phyloP scores from a whole-genome alignment of 75 land plant genomes.

The Sequoiadendron giganteum region DNA sequence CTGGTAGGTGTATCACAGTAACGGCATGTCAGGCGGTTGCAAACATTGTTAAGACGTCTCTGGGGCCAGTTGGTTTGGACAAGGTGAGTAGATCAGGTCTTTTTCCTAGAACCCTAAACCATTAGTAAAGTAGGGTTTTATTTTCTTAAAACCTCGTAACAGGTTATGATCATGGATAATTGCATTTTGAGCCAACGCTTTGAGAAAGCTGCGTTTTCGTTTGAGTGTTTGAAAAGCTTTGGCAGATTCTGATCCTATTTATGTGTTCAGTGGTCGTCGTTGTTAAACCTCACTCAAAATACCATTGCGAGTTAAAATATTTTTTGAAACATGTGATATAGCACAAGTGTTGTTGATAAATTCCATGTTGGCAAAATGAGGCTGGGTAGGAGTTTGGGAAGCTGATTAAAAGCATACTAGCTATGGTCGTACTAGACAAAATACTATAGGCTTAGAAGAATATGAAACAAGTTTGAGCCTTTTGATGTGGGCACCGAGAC shows the following conservation, averaged over 20 bases:
- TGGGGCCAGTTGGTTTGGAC: conserved; percentile 98
- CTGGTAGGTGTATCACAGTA: conserved; percentile 34
- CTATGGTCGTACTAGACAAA: background rate
- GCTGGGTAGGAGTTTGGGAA: too few relatives aligned
- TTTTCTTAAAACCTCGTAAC: background rate
- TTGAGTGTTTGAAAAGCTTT: background rate
- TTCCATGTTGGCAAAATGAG: too few relatives aligned
- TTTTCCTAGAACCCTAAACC: background rate
- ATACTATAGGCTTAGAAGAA: too few relatives aligned
- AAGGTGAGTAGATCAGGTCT: conserved; percentile 48
- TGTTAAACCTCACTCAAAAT: background rate
- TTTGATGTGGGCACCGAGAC: background rate
- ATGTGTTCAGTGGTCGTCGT: too few relatives aligned
- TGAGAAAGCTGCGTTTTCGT: background rate
- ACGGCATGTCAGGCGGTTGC: conserved; percentile 92
- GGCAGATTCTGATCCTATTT: background rate
- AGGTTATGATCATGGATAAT: too few relatives aligned
- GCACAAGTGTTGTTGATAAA: background rate
- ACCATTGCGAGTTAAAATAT: background rate
- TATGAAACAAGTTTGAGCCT: too few relatives aligned
- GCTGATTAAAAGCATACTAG: background rate
- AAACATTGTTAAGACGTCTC: conserved; percentile 89
- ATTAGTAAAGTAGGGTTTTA: background rate
- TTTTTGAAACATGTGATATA: background rate
- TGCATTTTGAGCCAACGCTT: background rate